These are phyloP conservation scores for Phylloporus rhodoxanthus DNA, from an alignment of 768 basidiomycete species.

Conservation along the genomic window DNA sequence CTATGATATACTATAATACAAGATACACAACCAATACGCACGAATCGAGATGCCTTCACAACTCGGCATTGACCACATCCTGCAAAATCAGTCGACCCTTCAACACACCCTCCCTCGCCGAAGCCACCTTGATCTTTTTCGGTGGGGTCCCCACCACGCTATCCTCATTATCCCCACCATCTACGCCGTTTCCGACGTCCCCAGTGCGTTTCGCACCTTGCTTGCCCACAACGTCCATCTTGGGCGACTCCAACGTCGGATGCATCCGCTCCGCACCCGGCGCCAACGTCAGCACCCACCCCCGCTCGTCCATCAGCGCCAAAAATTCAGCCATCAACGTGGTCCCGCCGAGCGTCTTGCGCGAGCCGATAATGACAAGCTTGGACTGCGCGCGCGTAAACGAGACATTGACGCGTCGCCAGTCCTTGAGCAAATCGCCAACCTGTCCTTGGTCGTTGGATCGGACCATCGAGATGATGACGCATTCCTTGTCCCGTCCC, in stretches of 20 bases:
- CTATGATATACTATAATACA: neutral
- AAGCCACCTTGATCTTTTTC: constrained; percentile 35
- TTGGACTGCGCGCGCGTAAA: constrained; percentile 92
- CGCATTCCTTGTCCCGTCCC: constrained; percentile 92
- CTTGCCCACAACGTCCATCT: constrained; percentile 7
- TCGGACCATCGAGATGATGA: constrained; percentile 88
- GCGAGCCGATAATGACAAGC: constrained; percentile 85
- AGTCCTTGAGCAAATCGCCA: constrained; percentile 91
- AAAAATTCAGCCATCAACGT: constrained; percentile 72
- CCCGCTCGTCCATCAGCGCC: constrained; percentile 58
- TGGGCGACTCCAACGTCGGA: constrained; percentile 24
- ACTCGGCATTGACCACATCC: constrained; percentile 49
- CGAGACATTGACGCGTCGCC: constrained; percentile 94
- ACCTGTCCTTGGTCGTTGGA: constrained; percentile 74
- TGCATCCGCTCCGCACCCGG: constrained; percentile 51
- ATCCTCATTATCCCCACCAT: constrained; percentile 2
- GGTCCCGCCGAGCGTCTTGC: constrained; percentile 60
- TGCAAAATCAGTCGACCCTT: constrained; percentile 54
- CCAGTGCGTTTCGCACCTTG: constrained; percentile 13
- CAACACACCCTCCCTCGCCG: constrained; percentile 39
- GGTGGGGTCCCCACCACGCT: constrained; percentile 15
- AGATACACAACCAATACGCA: neutral
- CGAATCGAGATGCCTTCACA: constrained; percentile 8
- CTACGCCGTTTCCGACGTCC: neutral
- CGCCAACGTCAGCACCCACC: constrained; percentile 67